Conservation (phyloP, 1,139 yeast genomes). For the Candida neerlandica region DNA sequence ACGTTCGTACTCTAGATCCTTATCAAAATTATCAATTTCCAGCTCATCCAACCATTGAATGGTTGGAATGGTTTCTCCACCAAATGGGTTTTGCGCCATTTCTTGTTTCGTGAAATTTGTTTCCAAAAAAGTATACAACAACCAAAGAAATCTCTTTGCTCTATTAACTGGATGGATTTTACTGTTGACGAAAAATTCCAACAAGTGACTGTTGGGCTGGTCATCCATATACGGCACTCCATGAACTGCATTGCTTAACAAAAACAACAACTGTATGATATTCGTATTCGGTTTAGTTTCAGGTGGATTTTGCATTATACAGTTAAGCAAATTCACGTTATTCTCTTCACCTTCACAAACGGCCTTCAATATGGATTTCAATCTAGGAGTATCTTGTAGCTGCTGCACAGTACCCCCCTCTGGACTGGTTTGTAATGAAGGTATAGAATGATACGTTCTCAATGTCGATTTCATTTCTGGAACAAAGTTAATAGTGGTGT, state of each 20-base stretch:
- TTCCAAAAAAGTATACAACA: constrained; percentile 77
- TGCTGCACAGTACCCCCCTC: constrained; percentile 60
- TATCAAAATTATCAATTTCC: constrained; percentile 51
- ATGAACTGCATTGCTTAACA: constrained; percentile 63
- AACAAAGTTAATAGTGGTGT: constrained; percentile 92
- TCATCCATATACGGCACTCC: constrained; percentile 23
- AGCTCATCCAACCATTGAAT: constrained; percentile 43
- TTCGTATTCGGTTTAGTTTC: constrained; percentile 48
- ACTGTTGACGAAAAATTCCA: constrained; percentile 65
- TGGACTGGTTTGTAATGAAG: constrained; percentile 77
- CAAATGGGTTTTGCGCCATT: constrained; percentile 66
- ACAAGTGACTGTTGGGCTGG: constrained; percentile 38
- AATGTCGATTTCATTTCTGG: constrained; percentile 96
- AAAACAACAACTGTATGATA: constrained; percentile 73
- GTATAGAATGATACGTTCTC: constrained; percentile 91
- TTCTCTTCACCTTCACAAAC: constrained; percentile 57
- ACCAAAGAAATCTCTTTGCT: constrained; percentile 79
- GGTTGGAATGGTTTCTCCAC: constrained; percentile 51
- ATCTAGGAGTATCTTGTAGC: constrained; percentile 91
- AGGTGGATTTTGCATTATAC: constrained; percentile 41
- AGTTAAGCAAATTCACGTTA: constrained; percentile 43
- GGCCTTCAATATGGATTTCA: constrained; percentile 87
- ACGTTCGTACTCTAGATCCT: constrained; percentile 71
- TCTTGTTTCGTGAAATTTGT: constrained; percentile 61
- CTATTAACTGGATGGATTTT: constrained; percentile 60